phyloP scores from a whole-genome alignment of 768 basidiomycete genomes.

The Hygrophoropsis aurantiaca region DNA sequence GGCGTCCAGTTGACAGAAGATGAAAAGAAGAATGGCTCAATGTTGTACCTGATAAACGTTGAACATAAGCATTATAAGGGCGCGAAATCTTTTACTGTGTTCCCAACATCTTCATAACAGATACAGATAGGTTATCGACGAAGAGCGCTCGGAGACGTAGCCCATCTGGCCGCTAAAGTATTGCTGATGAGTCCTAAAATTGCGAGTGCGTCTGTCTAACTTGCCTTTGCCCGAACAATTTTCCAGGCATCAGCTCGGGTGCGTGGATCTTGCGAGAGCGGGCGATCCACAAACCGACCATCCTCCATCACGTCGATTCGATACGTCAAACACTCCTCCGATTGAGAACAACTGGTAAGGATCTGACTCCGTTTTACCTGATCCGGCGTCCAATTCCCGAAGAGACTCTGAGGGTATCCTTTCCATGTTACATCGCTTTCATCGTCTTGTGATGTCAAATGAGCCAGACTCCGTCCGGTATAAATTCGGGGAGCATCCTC shows the following conservation, averaged over 20 bases:
- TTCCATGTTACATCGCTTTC: slow-evolving; percentile 22
- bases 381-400: slow-evolving; percentile 53
- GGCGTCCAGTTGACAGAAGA: slow-evolving; percentile 44
- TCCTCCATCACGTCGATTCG: not conserved
- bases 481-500: not conserved
- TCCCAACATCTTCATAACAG: slow-evolving; percentile 37
- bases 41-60: slow-evolving; percentile 30
- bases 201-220: too few species aligned
- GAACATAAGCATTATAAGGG: not conserved
- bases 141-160: slow-evolving; percentile 35
- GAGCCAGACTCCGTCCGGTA: not conserved
- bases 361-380: slow-evolving; percentile 40
- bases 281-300: not conserved
- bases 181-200: not conserved
- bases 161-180: slow-evolving; percentile 17
- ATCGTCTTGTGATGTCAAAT: slow-evolving; percentile 1
- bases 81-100: slow-evolving; percentile 25
- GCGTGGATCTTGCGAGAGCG: too few species aligned
- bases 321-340: not conserved
- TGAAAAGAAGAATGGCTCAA: slow-evolving; percentile 46
- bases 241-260: too few species aligned
- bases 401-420: slow-evolving; percentile 50
- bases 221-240: too few species aligned
- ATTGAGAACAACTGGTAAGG: slow-evolving; percentile 21
- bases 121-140: slow-evolving; percentile 32